These are phyloP conservation scores for Tilletia setariae DNA, from an alignment of 1,284 basidiomycete genomes.

Conservation along the genomic window DNA sequence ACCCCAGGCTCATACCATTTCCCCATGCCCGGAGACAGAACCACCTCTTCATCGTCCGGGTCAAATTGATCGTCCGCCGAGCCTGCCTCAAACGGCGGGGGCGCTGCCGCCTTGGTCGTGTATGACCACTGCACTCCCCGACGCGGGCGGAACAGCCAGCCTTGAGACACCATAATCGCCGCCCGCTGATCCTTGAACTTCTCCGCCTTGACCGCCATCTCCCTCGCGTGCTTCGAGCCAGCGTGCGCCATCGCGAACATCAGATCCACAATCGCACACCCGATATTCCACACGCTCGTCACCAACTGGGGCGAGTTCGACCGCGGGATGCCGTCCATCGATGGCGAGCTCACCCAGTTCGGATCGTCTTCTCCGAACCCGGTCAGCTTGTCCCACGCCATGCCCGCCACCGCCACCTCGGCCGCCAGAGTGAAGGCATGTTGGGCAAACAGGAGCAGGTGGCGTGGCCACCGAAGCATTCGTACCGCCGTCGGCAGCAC, in stretches of 20 bases:
- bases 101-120: background rate
- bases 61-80: conserved; percentile 1
- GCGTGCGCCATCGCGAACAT: conserved; percentile 36
- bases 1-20: conserved; percentile 13
- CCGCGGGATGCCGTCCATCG: conserved; percentile 28
- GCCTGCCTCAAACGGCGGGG: background rate
- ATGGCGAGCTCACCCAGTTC: conserved; percentile 30
- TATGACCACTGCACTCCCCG: background rate
- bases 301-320: conserved; percentile 22
- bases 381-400: conserved; percentile 20
- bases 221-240: conserved; percentile 33
- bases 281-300: conserved; percentile 34
- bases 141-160: conserved; percentile 9
- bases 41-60: conserved; percentile 12
- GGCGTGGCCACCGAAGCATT: conserved; percentile 39
- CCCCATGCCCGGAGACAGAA: conserved; percentile 2
- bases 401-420: conserved; percentile 21
- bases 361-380: conserved; percentile 27
- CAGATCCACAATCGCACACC: conserved; percentile 32
- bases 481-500: conserved; percentile 33
- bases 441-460: conserved; percentile 34
- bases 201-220: conserved; percentile 27
- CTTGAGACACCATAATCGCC: conserved; percentile 2
- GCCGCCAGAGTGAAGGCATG: conserved; percentile 42
- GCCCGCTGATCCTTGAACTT: conserved; percentile 18